phyloP scores from a whole-genome alignment of 2,329 filamentous ascomycete genomes.

The Monilinia vaccinii-corymbosi region DNA sequence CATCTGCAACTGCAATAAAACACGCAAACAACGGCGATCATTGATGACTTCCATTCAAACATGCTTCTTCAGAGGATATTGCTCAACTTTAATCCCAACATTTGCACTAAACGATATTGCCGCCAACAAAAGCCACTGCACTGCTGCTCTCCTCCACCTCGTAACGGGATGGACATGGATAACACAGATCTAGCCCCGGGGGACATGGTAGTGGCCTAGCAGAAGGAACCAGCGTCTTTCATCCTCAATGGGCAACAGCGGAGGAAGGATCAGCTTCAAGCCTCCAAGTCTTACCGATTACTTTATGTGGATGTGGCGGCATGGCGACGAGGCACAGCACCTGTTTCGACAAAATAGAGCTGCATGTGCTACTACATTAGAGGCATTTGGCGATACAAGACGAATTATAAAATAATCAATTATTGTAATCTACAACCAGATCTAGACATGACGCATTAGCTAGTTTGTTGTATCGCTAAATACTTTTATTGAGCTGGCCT shows the following conservation, averaged over 20 bases:
- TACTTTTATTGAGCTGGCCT: too few species aligned
- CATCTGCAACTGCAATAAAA: constrained; percentile 9
- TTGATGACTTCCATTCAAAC: constrained; percentile 2
- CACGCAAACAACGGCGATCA: constrained; percentile 9
- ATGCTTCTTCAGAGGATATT: constrained; percentile 2
- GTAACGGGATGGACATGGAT: constrained; percentile 3
- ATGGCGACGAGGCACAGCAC: constrained; percentile 10
- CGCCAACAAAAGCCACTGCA: constrained; percentile 1
- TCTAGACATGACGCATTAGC: too few species aligned
- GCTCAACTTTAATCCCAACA: constrained; percentile 9
- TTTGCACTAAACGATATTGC: constrained; percentile 2
- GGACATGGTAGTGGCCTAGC: neutral
- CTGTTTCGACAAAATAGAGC: neutral
- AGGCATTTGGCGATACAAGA: too few species aligned
- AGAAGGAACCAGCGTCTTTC: constrained; percentile 5
- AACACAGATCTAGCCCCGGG: constrained; percentile 1
- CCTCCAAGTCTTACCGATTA: constrained; percentile 10
- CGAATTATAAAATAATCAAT: too few species aligned
- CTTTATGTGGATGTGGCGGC: constrained; percentile 10
- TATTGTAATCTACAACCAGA: too few species aligned
- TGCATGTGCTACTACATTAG: constrained; percentile 10
- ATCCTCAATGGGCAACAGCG: constrained; percentile 3
- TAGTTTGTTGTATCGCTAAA: too few species aligned
- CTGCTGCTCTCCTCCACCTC: neutral
- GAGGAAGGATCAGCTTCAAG: constrained; percentile 9